These are phyloP conservation scores for Aspergillus luchuensis DNA, from an alignment of 2,329 filamentous ascomycete species.

Conservation along the genomic window DNA sequence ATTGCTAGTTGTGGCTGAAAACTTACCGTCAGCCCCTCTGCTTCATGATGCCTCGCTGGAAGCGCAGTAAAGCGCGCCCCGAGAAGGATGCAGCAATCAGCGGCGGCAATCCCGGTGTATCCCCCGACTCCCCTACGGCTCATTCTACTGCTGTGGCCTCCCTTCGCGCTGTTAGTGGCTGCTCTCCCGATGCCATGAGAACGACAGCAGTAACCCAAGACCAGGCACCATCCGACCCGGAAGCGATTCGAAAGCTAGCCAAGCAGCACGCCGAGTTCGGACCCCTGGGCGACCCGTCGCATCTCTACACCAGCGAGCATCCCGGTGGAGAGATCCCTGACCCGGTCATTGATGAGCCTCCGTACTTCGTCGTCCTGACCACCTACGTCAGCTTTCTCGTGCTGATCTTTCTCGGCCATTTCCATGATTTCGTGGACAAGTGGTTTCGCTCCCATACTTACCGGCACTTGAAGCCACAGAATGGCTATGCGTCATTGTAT, in stretches of 20 bases:
- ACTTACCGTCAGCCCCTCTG: neutral
- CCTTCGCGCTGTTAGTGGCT: constrained; percentile 20
- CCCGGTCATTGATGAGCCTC: constrained; percentile 86
- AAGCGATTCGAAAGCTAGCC: constrained; percentile 70
- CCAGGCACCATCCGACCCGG: constrained; percentile 44
- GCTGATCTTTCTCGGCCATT: constrained; percentile 87
- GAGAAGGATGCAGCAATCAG: constrained; percentile 14
- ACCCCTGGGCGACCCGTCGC: constrained; percentile 72
- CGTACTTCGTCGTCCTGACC: constrained; percentile 89
- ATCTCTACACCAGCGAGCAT: constrained; percentile 83
- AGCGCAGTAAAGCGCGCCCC: constrained; percentile 20
- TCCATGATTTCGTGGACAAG: constrained; percentile 93
- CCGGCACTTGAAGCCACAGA: constrained; percentile 72
- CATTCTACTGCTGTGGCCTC: constrained; percentile 17
- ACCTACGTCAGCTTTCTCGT: constrained; percentile 96
- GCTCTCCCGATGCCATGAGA: constrained; percentile 13
- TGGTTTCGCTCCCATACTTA: constrained; percentile 82
- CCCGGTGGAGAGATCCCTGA: constrained; percentile 73
- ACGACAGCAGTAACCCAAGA: neutral
- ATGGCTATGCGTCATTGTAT: constrained; percentile 90
- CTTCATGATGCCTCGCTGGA: constrained; percentile 26
- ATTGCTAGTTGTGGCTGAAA: neutral
- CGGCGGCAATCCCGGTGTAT: constrained; percentile 5
- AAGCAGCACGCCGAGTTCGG: constrained; percentile 85
- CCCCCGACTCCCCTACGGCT: constrained; percentile 8